A percentile compares a stretch with the other conserved stretches of the same genome.
Evolutionary conservation across 1,139 yeast species (phyloP).

Genomic region (Nadsonia commutata): DNA sequence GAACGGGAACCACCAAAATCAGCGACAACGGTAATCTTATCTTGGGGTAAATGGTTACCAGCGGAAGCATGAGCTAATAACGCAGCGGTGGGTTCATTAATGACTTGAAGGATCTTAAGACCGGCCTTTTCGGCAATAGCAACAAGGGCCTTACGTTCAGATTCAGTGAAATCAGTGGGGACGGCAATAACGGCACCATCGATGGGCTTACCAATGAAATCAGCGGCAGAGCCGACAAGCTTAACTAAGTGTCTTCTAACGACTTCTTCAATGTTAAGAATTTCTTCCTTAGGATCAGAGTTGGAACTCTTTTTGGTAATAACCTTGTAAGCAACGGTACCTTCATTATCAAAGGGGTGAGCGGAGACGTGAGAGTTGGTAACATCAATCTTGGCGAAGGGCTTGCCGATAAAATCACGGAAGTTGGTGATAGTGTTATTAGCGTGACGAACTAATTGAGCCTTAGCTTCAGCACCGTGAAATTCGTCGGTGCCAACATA

Average conservation of each 20-base stretch:
- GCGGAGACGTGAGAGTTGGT: slow-evolving; percentile 51
- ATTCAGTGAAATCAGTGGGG: slow-evolving; percentile 74
- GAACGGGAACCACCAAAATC: slow-evolving; percentile 96
- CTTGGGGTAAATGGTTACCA: slow-evolving; percentile 40
- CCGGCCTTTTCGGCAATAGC: slow-evolving; percentile 59
- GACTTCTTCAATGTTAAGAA: slow-evolving; percentile 58
- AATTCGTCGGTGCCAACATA: slow-evolving; percentile 91
- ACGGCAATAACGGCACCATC: slow-evolving; percentile 81
- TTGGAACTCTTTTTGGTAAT: slow-evolving; percentile 4
- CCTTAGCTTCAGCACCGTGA: slow-evolving; percentile 93
- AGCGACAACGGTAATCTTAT: slow-evolving; percentile 79
- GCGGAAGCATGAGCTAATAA: slow-evolving; percentile 48
- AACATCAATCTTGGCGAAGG: slow-evolving; percentile 54
- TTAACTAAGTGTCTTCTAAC: slow-evolving; percentile 73
- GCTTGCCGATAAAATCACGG: slow-evolving; percentile 80
- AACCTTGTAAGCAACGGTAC: slow-evolving; percentile 25
- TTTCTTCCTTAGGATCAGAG: slow-evolving; percentile 21
- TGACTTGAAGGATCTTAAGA: slow-evolving; percentile 67
- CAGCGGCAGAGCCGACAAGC: slow-evolving; percentile 80
- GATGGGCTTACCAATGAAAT: slow-evolving; percentile 68
- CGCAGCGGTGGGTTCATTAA: slow-evolving; percentile 90
- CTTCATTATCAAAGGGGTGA: slow-evolving; percentile 57
- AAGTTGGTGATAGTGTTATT: slow-evolving; percentile 76
- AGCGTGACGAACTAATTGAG: slow-evolving; percentile 85
- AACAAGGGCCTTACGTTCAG: slow-evolving; percentile 52